Percentiles rank a stretch among this genome's conserved stretches.
Evolutionary conservation across 1,139 yeast species (phyloP).

Genomic region (Protomyces inundatus): DNA sequence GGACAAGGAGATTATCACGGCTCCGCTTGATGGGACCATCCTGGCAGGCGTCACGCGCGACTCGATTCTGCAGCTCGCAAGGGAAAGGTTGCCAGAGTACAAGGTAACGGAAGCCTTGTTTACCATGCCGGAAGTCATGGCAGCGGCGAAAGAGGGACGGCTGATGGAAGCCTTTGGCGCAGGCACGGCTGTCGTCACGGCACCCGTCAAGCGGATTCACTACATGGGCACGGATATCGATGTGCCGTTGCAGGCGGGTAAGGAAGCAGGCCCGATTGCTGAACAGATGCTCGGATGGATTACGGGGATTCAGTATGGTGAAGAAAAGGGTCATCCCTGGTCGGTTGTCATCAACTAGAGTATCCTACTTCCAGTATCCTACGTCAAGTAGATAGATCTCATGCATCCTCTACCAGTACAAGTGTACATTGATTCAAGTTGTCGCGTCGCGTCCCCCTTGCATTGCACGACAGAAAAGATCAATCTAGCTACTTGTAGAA

Average conservation of each 20-base stretch:
- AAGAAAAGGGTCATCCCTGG: constrained; percentile 38
- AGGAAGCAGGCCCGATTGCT: constrained; percentile 74
- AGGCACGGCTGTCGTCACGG: constrained; percentile 95
- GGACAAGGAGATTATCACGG: constrained; percentile 86
- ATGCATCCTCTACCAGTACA: no score
- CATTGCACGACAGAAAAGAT: no score
- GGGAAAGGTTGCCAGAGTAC: constrained; percentile 65
- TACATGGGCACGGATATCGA: constrained; percentile 64
- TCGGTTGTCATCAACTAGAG: constrained; percentile 7
- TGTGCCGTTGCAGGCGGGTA: constrained; percentile 74
- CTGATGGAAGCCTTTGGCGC: constrained; percentile 93
- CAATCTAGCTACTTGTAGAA: no score
- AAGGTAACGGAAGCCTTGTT: constrained; percentile 70
- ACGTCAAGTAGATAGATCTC: no score
- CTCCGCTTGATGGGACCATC: constrained; percentile 95
- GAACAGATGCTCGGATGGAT: constrained; percentile 76
- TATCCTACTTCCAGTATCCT: no score
- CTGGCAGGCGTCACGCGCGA: constrained; percentile 96
- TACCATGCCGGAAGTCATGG: constrained; percentile 73
- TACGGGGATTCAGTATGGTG: constrained; percentile 82
- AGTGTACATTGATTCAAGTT: no score
- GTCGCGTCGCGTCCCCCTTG: no score
- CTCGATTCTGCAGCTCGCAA: constrained; percentile 70
- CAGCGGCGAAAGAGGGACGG: constrained; percentile 70
- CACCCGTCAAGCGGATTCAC: constrained; percentile 84